Evolutionary conservation across 2,329 filamentous ascomycete genomes (phyloP).

Genomic region (Fusarium ramigenum): DNA sequence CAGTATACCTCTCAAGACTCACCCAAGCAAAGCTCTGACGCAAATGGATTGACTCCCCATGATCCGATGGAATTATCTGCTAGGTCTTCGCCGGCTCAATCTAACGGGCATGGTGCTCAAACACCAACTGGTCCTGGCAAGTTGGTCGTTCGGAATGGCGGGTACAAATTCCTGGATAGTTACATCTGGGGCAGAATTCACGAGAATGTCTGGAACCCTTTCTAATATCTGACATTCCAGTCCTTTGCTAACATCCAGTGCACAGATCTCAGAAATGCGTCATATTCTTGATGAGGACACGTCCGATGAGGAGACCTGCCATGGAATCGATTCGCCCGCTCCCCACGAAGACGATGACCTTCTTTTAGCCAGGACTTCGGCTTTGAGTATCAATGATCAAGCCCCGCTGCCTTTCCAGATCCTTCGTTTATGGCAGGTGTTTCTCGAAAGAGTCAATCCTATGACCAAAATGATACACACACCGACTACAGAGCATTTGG

Average conservation of each 20-base stretch:
- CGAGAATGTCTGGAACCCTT: background rate
- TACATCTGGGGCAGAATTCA: slow-evolving; percentile 2
- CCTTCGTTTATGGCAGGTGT: slow-evolving; percentile 2
- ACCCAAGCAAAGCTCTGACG: background rate
- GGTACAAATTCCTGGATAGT: slow-evolving; percentile 10
- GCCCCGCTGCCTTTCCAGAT: background rate
- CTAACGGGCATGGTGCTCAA: background rate
- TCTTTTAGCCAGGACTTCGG: background rate
- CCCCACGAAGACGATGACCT: slow-evolving; percentile 2
- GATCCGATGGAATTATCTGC: background rate
- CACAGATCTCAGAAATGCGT: slow-evolving; percentile 7
- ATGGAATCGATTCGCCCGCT: background rate
- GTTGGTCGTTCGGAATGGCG: slow-evolving; percentile 5
- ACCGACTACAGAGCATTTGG: slow-evolving; percentile 1
- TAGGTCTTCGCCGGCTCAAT: background rate
- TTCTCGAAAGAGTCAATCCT: slow-evolving; percentile 14
- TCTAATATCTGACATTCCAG: too few relatives aligned
- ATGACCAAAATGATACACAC: slow-evolving; percentile 1
- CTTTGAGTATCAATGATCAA: background rate
- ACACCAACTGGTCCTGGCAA: background rate
- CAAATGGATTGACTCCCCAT: background rate
- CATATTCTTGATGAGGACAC: slow-evolving; percentile 14
- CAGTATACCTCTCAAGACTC: slow-evolving; percentile 4
- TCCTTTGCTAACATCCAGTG: rapidly evolving
- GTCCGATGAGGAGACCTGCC: slow-evolving; percentile 8